A percentile compares a stretch with the other conserved stretches of the same genome.
These are phyloP conservation scores for Blastobotrys petasosporus DNA, from an alignment of 1,139 yeast species.

Conservation along the genomic window DNA sequence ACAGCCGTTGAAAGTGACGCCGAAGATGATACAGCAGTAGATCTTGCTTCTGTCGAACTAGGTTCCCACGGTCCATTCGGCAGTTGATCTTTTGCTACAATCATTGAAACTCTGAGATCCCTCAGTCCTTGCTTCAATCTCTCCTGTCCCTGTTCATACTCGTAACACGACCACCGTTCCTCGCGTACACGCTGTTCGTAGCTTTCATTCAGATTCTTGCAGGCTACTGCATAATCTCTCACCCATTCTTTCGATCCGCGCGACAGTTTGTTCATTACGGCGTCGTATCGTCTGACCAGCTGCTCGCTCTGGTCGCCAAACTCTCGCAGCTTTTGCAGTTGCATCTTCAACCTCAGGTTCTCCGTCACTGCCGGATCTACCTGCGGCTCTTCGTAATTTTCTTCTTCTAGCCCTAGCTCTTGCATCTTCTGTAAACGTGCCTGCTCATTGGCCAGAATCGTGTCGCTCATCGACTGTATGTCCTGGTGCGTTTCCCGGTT, in stretches of 20 bases:
- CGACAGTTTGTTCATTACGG: conserved; percentile 19
- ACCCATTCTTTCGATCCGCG: conserved; percentile 20
- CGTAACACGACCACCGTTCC: conserved; percentile 19
- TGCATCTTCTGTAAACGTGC: conserved; percentile 16
- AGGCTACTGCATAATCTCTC: conserved; percentile 19
- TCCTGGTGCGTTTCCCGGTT: conserved; percentile 16
- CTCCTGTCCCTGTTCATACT: conserved; percentile 17
- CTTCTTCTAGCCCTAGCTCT: conserved; percentile 13
- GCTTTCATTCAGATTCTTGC: conserved; percentile 18
- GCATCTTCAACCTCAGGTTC: conserved; percentile 24
- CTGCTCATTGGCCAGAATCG: conserved; percentile 17
- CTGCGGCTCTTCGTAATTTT: conserved; percentile 11
- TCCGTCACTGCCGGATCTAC: conserved; percentile 10
- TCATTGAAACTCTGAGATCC: conserved; percentile 14
- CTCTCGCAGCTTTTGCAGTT: conserved; percentile 26
- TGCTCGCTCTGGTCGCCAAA: conserved; percentile 21
- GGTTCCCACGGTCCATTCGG: neutral
- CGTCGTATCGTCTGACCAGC: conserved; percentile 22
- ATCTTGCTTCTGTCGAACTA: neutral
- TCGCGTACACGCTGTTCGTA: conserved; percentile 23
- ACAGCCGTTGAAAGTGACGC: too few relatives aligned
- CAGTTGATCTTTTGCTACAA: conserved; percentile 11
- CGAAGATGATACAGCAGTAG: neutral
- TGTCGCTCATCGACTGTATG: conserved; percentile 15
- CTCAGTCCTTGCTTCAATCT: conserved; percentile 18